Percentiles rank a stretch among this genome's conserved stretches.
phyloP scores from a whole-genome alignment of 306 rosid species.

The Dryas octopetala region DNA sequence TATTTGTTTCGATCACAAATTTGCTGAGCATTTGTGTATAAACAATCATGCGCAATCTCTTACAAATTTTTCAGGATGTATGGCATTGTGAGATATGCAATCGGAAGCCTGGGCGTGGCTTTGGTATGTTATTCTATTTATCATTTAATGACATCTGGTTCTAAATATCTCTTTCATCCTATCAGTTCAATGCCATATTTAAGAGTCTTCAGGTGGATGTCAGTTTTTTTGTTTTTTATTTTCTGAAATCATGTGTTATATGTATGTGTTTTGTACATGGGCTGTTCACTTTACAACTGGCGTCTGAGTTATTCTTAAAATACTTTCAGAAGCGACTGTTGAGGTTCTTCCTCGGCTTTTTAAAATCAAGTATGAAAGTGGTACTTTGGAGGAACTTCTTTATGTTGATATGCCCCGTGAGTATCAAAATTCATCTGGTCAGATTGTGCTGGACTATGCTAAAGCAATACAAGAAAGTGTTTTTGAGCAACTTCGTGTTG shows the following conservation, averaged over 20 bases:
- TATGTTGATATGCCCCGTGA: constrained; percentile 99
- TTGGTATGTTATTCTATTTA: constrained; percentile 55
- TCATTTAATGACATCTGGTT: background rate
- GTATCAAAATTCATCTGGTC: constrained; percentile 91
- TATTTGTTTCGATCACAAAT: background rate
- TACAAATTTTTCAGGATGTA: constrained; percentile 69
- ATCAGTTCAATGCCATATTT: constrained; percentile 14
- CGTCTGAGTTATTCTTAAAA: constrained; percentile 21
- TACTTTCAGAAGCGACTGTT: constrained; percentile 79
- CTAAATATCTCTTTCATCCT: background rate
- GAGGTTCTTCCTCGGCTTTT: constrained; percentile 98
- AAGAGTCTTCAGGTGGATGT: background rate
- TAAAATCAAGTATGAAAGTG: constrained; percentile 96
- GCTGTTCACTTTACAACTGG: constrained; percentile 20
- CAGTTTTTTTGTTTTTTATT: background rate
- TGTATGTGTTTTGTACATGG: background rate
- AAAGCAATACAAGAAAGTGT: constrained; percentile 99
- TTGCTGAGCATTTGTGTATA: background rate
- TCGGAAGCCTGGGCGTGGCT: constrained; percentile 97
- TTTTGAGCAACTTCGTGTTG: constrained; percentile 98
- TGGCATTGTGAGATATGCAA: constrained; percentile 99
- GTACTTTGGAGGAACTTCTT: constrained; percentile 96
- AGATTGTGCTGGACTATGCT: constrained; percentile 93
- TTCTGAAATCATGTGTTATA: background rate
- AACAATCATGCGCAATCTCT: constrained; percentile 3